phyloP scores from a whole-genome alignment of 495 filamentous ascomycete species.

The Xylaria nigripes region DNA sequence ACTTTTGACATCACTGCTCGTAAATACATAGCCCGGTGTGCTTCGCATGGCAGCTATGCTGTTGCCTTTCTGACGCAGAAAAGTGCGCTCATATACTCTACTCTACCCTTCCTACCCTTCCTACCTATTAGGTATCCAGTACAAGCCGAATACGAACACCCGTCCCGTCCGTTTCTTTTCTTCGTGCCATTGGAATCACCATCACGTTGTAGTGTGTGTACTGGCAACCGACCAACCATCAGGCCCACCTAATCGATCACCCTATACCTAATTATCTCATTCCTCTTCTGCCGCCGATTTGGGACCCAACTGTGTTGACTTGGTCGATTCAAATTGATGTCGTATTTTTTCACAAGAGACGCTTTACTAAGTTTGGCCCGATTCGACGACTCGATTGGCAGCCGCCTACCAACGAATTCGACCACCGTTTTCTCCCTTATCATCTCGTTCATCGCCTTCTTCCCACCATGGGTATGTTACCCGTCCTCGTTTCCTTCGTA shows the following conservation, averaged over 20 bases:
- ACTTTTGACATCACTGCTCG: neutral
- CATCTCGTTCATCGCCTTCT: neutral
- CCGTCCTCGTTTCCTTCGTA: neutral
- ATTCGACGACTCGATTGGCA: too few relatives aligned
- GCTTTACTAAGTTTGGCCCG: neutral
- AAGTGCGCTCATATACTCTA: neutral
- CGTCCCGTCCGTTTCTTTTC: neutral
- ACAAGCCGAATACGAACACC: neutral
- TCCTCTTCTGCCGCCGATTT: neutral
- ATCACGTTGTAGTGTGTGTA: neutral
- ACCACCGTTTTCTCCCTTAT: neutral
- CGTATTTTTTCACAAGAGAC: neutral
- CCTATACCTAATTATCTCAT: neutral
- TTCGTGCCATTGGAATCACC: neutral
- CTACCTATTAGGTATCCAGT: too few relatives aligned
- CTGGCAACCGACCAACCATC: neutral
- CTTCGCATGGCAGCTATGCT: neutral
- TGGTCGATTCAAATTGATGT: neutral
- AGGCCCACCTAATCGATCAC: neutral
- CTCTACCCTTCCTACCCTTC: too few relatives aligned
- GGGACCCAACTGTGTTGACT: neutral
- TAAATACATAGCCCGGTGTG: neutral
- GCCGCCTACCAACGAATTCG: neutral
- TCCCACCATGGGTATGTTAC: slow-evolving; percentile 1
- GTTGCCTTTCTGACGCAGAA: neutral